Base-by-base conservation (phyloP, 225 moss, liverwort and hornwort genomes). In the Thuidium tamariscinum region DNA sequence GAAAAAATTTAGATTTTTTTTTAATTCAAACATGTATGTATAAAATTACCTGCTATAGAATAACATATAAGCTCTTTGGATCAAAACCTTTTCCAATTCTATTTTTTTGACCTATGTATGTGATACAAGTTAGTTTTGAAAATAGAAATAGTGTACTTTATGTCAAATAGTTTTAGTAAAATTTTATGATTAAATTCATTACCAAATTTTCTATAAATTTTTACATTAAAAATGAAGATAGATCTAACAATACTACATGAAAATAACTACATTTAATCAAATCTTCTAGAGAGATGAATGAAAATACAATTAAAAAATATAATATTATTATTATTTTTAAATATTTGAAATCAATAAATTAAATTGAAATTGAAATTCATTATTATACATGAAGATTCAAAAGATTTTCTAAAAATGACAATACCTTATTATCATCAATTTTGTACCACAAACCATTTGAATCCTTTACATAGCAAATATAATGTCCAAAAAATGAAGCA, bases 401-500 rank as follows among this genome's bases (percentile, higher is more conserved):
- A 66, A 30, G 3, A 55, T 46, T 22, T 3, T 0, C 27, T 0
- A 51, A 52, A 51, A n/a, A 39, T 13, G 1, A 23, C 25, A 5
- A 0, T 84, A 93, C 99, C 96, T 99, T 99, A 73, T 92, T 95
- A 84, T 99, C 99, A 90, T 99, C 99, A 67, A 97, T 91, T 88
- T 97, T 99, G 74, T 97, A 99, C 99, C 99, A 99, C 82, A 89
- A 68, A 44, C 93, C 91, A 67, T 93, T 91, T 77, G 96, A 95
- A 71, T 99, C 97, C 65, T 95, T 97, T 34, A 99, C 95, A 79
- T 96, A 99, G 72, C 99, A 99, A 66, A 99, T 99, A 30, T 99
- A 99, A 71, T 99, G 99, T 69, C 99, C 99, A 92, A 99, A 99
- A 90, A 99, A 99, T 61, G 99, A 97, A 68, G 99, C 99, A 90